phyloP scores from a whole-genome alignment of 495 filamentous ascomycete genomes.

The Trichoderma parareesei region DNA sequence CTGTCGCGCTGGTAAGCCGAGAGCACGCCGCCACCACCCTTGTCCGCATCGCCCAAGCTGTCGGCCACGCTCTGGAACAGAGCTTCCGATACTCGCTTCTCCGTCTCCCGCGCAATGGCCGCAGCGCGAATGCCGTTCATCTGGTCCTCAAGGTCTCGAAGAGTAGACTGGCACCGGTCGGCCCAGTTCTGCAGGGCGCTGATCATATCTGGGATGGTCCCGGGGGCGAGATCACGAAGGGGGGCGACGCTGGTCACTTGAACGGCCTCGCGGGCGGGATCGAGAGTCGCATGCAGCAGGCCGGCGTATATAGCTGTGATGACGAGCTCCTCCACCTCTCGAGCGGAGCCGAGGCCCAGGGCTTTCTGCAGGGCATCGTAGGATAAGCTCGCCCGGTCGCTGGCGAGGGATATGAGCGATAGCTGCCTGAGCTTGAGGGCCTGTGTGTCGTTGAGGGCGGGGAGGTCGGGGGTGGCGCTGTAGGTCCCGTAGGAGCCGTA shows the following conservation, averaged over 20 bases:
- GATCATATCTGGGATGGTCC: slow-evolving; percentile 58
- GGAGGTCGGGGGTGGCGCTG: slow-evolving; percentile 41
- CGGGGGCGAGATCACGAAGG: slow-evolving; percentile 74
- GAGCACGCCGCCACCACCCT: not conserved
- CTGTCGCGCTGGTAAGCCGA: not conserved
- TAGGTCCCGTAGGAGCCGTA: slow-evolving; percentile 85
- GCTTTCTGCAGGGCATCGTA: slow-evolving; percentile 58
- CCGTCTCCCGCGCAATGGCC: slow-evolving; percentile 46
- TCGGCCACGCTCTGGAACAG: slow-evolving; percentile 37
- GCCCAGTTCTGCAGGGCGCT: slow-evolving; percentile 65
- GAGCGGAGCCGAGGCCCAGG: slow-evolving; percentile 57
- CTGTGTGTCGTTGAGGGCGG: slow-evolving; percentile 63
- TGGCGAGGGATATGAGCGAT: slow-evolving; percentile 69
- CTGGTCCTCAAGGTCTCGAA: slow-evolving; percentile 65
- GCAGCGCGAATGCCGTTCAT: slow-evolving; percentile 48
- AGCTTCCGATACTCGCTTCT: slow-evolving; percentile 38
- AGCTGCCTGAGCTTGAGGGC: slow-evolving; percentile 82
- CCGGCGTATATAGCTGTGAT: slow-evolving; percentile 83
- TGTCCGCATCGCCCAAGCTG: slow-evolving; percentile 32
- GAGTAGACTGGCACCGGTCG: slow-evolving; percentile 62
- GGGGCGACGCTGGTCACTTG: slow-evolving; percentile 71
- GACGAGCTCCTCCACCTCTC: slow-evolving; percentile 82
- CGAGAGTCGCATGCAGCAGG: slow-evolving; percentile 72
- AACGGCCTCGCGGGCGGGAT: slow-evolving; percentile 62
- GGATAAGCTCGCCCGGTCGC: slow-evolving; percentile 51